Base-by-base conservation (phyloP, 2,329 filamentous ascomycete species). In the Xylaria sp. region DNA sequence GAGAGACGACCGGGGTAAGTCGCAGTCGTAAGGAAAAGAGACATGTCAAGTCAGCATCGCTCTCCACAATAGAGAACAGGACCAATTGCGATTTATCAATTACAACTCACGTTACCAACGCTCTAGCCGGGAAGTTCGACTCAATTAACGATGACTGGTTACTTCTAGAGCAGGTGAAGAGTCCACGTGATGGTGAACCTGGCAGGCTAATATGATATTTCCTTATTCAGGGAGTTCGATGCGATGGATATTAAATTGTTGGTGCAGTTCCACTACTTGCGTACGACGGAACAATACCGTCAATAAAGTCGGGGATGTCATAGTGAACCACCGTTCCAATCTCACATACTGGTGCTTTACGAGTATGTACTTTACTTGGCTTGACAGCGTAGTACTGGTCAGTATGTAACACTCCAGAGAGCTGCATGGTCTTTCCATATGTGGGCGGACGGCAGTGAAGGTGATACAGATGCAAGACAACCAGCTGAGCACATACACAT, bases 11-110 rank as follows among this genome's bases (percentile, higher is more conserved):
- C 49, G 49, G 23, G 23, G 49, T 51, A 37, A 39, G 13, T 37
- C 42, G 53, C 51, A 44, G 61, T 61, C 61, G 61, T 53, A 60
- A 51, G 51, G 55, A 51, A 63, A 61, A 56, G 44, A 58, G 60
- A 53, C 51, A 57, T 60, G 55, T 59, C 51, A 57, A 57, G 55
- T 59, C 30, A 51, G 55, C 18, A 50, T 54, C 58, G 44, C 55
- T 50, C 58, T 58, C 58, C 59, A 57, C 55, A 58, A 54, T 55
- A 63, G 61, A 54, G 55, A 59, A 48, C 3, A 11, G 2, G 23
- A 35, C 23, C 49, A 34, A 51, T 51, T 4, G 10, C 9, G 18
- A 10, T 23, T 49, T 30, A 49, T 48, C 46, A n/a, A 23, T 9
- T 5, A 49, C 18, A 49, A 42, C 42, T 49, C 18, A 49, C 18